Base-by-base conservation (phyloP, 495 filamentous ascomycete genomes). In the Podospora comata region DNA sequence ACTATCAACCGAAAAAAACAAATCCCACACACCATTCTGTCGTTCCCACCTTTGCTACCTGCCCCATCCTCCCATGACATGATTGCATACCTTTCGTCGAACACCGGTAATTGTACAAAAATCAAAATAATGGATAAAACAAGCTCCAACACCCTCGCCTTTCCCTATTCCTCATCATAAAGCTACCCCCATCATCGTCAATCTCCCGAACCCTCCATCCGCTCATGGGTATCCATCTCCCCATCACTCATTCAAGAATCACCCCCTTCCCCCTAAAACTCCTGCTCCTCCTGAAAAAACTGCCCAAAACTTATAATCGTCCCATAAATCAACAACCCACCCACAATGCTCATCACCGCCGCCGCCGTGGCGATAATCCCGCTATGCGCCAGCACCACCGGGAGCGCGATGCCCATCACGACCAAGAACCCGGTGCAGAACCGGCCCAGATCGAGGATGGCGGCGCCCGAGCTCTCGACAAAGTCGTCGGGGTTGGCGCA, bases 201-300 rank as follows among this genome's bases (percentile, higher is more conserved):
- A 48, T 16, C 55, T 58, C 32, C 60, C 60, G 15, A 26, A 28
- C 7, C 20, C n/a, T 26, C 61, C 61, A 48, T 48, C 20, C 16
- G 32, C 18, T 13, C 59, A 13, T 32, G 23, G 7, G 23, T 26
- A 60, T 60, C 27, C 23, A 5, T 61, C 3, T 27, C 59, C 20
- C 5, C 15, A 61, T 4, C 23, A 4, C 6, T 28, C 59, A 48
- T 63, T 44, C 32, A 28, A 53, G 27, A 23, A 23, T 23, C 23
- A 2, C 1, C 23, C 23, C 23, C 48, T 13, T 32, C 32, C 32
- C 53, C 2, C 48, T 76, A 86, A 63, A 86, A 99, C 71, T 97
- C 95, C 70, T 94, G 87, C 81, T 97, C 92, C 77, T 97, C 93
- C 78, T 93, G 89, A 85, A 99, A 99, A 82, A 98, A 98, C 92